phyloP scores from a whole-genome alignment of 371 early-diverging fungal genomes.

The Conidiobolus incongruus region DNA sequence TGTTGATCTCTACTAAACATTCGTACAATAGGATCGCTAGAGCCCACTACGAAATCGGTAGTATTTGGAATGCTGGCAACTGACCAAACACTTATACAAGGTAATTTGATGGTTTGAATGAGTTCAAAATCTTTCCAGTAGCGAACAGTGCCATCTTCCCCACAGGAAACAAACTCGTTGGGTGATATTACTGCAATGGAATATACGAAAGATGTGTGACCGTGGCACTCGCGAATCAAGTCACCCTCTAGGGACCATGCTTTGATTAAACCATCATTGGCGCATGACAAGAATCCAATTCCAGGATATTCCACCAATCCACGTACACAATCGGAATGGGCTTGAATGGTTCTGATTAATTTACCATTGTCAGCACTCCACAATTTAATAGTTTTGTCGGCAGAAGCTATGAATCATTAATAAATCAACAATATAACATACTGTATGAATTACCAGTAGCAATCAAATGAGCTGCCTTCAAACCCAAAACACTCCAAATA shows the following conservation, averaged over 20 bases:
- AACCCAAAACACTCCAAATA: conserved; percentile 72
- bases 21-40: conserved; percentile 64
- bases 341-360: conserved; percentile 36
- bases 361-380: conserved; percentile 48
- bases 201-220: conserved; percentile 90
- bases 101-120: conserved; percentile 64
- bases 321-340: conserved; percentile 85
- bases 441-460: conserved; percentile 44
- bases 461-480: conserved; percentile 32
- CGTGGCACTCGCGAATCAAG: conserved; percentile 50
- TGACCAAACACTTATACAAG: conserved; percentile 83
- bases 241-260: conserved; percentile 57
- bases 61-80: conserved; percentile 54
- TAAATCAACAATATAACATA: too few species aligned
- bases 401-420: too few species aligned
- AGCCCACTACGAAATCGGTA: conserved; percentile 59
- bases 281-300: conserved; percentile 58
- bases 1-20: conserved; percentile 43
- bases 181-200: conserved; percentile 30
- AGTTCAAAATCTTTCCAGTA: conserved; percentile 63
- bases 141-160: conserved; percentile 81
- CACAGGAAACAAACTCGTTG: conserved; percentile 60
- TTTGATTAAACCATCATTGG: conserved; percentile 70
- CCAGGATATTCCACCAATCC: conserved; percentile 36
- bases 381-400: conserved; percentile 75